Base-by-base conservation (phyloP, 2,329 filamentous ascomycete species). In the Chaetomiaceae sp. region DNA sequence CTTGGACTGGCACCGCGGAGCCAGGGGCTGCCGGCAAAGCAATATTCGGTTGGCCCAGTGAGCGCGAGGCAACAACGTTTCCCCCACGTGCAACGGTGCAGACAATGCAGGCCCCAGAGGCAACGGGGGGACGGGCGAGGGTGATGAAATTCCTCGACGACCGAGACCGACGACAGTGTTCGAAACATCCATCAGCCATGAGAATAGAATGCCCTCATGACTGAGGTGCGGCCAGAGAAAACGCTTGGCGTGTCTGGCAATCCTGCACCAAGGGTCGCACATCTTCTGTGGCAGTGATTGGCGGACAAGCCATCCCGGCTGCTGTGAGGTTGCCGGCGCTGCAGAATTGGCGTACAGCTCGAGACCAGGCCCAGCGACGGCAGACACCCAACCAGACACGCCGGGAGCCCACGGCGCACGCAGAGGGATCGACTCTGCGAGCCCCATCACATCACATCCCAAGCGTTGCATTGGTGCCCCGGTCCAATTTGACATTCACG, bases 381-480 rank as follows among this genome's bases (percentile, higher is more conserved):
- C n/a, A 55, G 34, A 50, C 52, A 46, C 44, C 39, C 39, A 33
- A 33, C 30, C 30, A 33, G 30, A 12, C 30, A 5, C 14, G 30
- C 25, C 6, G 7, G 8, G 30, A 12, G 14, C 30, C 10, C 7
- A 12, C 14, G 30, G 40, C 42, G 35, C 47, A 51, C 54, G 51
- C 44, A 23, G 51, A 51, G 48, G 21, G 35, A 48, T 45, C 33
- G 35, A 30, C 21, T 37, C 31, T 34, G 16, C 23, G 14, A 23
- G 14, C 33, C 35, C 44, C 47, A 46, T 53, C 55, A 55, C 55
- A 49, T 55, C 55, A 50, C 53, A 50, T 41, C 43, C 37, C 31
- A 31, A 21, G 41, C 47, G 50, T 57, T 41, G 53, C 55, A 57
- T 55, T 57, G 46, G 48, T 44, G 16, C n/a, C n/a, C n/a, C n/a